Percentiles rank a stretch among this genome's conserved stretches.
These are phyloP conservation scores for Penicillium griseofulvum DNA, from an alignment of 2,329 filamentous ascomycete genomes.

Conservation along the genomic window DNA sequence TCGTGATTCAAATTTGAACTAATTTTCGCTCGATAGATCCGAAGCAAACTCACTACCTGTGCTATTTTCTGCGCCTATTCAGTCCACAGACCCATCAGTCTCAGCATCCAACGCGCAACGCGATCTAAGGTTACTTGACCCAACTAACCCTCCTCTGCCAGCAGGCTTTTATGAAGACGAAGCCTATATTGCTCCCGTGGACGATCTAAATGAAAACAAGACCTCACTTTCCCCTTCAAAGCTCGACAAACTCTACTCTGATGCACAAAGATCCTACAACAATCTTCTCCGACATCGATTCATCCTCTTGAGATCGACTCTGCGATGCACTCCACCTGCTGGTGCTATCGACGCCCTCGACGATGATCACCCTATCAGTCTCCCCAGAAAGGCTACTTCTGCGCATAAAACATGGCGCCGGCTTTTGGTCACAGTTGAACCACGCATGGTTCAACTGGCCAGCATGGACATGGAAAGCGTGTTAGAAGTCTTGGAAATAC, in stretches of 20 bases:
- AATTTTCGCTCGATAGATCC: slow-evolving; percentile 51
- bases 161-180: slow-evolving; percentile 73
- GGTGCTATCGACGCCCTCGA: slow-evolving; percentile 55
- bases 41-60: slow-evolving; percentile 74
- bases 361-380: slow-evolving; percentile 51
- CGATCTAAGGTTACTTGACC: slow-evolving; percentile 20
- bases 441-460: slow-evolving; percentile 51
- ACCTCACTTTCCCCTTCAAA: slow-evolving; percentile 22
- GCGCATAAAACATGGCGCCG: slow-evolving; percentile 57
- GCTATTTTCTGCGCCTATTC: slow-evolving; percentile 63
- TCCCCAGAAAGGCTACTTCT: slow-evolving; percentile 53
- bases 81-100: slow-evolving; percentile 13
- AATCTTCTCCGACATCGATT: slow-evolving; percentile 65
- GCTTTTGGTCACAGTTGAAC: slow-evolving; percentile 41
- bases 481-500: slow-evolving; percentile 62
- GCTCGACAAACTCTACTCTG: slow-evolving; percentile 31
- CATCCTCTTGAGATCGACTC: slow-evolving; percentile 57
- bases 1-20: not conserved
- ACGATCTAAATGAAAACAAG: slow-evolving; percentile 44
- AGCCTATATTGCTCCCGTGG: slow-evolving; percentile 67
- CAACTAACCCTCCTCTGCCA: slow-evolving; percentile 51
- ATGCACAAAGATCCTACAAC: slow-evolving; percentile 66
- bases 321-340: slow-evolving; percentile 57
- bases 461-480: slow-evolving; percentile 61
- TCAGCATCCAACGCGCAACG: not conserved